A percentile compares a stretch with the other conserved stretches of the same genome.
phyloP scores from a whole-genome alignment of 2,329 filamentous ascomycete genomes.

The Aureobasidium sp. region DNA sequence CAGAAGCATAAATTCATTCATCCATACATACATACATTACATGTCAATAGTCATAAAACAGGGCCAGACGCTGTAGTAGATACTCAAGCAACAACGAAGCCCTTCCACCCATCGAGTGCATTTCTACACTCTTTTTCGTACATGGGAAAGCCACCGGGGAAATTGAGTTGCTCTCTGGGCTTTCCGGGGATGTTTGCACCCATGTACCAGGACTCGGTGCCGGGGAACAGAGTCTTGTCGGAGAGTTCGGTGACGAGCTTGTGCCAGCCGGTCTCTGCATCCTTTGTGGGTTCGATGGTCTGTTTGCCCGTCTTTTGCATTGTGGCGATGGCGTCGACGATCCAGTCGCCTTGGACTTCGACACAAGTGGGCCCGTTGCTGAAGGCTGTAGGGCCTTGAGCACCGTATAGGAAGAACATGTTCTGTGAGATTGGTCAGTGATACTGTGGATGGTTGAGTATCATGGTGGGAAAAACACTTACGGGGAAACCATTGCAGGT shows the following conservation, averaged over 20 bases:
- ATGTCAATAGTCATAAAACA: not conserved
- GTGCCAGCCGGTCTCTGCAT: conserved; percentile 35
- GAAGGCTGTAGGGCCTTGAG: conserved; percentile 39
- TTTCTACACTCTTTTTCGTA: conserved; percentile 33
- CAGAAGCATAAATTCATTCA: conserved; percentile 4
- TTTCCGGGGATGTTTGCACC: conserved; percentile 39
- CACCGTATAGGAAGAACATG: conserved; percentile 33
- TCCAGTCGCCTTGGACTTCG: conserved; percentile 37
- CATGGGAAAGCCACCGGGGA: conserved; percentile 32
- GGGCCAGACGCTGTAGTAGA: not conserved
- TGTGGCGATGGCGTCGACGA: conserved; percentile 35
- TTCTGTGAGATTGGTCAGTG: conserved; percentile 6
- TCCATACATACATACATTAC: not conserved
- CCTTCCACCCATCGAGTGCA: conserved; percentile 27
- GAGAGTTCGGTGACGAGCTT: conserved; percentile 31
- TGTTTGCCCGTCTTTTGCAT: conserved; percentile 29
- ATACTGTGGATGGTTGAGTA: not conserved
- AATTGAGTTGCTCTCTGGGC: conserved; percentile 37
- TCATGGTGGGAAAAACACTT: not conserved
- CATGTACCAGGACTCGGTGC: conserved; percentile 36
- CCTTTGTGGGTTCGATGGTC: conserved; percentile 32
- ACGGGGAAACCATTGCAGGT: conserved; percentile 30
- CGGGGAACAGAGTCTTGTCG: conserved; percentile 34
- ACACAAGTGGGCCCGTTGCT: conserved; percentile 38
- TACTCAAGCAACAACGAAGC: conserved; percentile 17